A percentile compares a stretch with the other conserved stretches of the same genome.
These are phyloP conservation scores for Geranomyces variabilis DNA, from an alignment of 192 early-diverging fungal species.

Conservation along the genomic window DNA sequence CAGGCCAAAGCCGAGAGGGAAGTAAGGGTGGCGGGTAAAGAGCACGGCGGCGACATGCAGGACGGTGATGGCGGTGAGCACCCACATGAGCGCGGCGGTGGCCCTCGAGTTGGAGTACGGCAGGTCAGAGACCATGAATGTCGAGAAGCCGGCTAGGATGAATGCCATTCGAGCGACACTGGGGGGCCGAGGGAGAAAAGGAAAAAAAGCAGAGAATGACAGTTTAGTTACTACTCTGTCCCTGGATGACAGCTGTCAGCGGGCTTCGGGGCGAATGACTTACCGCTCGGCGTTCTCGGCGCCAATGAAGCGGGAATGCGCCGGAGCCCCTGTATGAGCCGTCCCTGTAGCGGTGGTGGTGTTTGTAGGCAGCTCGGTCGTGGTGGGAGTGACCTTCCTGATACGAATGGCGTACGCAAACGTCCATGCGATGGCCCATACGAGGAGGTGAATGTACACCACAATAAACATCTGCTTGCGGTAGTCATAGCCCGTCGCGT, in stretches of 20 bases:
- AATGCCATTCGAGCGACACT: slow-evolving; percentile 27
- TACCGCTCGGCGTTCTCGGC: slow-evolving; percentile 30
- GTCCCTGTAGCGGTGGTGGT: no score
- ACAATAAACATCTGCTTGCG: slow-evolving; percentile 22
- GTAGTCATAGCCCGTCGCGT: slow-evolving; percentile 2
- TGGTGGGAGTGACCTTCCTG: neutral
- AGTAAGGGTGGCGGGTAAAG: slow-evolving; percentile 25
- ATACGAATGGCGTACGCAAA: slow-evolving; percentile 18
- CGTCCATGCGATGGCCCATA: slow-evolving; percentile 20
- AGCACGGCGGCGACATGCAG: slow-evolving; percentile 21
- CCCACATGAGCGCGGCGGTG: slow-evolving; percentile 25
- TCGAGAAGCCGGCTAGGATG: slow-evolving; percentile 1
- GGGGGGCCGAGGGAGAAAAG: no score
- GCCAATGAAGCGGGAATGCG: slow-evolving; percentile 4
- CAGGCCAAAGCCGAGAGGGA: slow-evolving; percentile 19
- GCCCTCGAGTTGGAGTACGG: slow-evolving; percentile 10
- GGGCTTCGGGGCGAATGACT: no score
- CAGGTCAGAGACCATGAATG: slow-evolving; percentile 20
- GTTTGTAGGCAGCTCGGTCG: slow-evolving; percentile 2
- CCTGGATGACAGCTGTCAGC: no score
- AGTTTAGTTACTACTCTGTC: no score
- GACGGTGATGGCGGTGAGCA: slow-evolving; percentile 19
- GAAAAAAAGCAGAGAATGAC: no score
- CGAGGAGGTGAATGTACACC: slow-evolving; percentile 27
- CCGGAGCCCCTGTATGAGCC: no score